Evolutionary conservation across 2,329 filamentous ascomycete genomes (phyloP), one percentile per base, ranked within the genome.

Genomic region (Diplodia mutila): DNA sequence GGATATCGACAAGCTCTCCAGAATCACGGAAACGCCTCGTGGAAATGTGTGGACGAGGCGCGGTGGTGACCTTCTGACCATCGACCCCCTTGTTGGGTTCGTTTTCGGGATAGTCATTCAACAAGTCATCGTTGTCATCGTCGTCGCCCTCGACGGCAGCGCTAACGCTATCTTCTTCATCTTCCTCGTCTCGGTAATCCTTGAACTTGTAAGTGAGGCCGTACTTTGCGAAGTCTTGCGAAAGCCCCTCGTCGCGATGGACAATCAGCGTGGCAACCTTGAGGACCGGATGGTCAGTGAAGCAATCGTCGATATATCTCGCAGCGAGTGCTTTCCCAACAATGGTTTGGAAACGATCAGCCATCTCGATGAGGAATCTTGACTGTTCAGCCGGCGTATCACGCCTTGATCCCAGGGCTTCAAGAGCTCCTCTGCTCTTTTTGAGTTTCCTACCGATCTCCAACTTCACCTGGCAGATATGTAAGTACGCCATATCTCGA

Each of bases 21-120:
- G n/a, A 5, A 7, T 29, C 5, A 0, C 9, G 12, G 6, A 5
- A 32, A 23, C 52, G 16, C 6, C 61, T 51, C 3, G 46, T 39
- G 7, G 1, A 39, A 14, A 91, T 77, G 34, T 86, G 29, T 29
- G 29, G 8, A 29, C n/a, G n/a, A n/a, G n/a, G n/a, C n/a, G 29
- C 29, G 29, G 29, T 29, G 29, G 29, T 29, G 29, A 29, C 87
- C 0, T 75, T 69, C 0, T 82, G 78, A 16, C 69, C 37, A 87
- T 79, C 0, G 85, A 85, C 0, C 71, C 73, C 4, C 75, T 69
- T 9, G n/a, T 9, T 23, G 11, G 9, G 3, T 9, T 5, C 21
- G 18, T 23, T 23, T 49, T 49, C 9, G 21, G 9, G 3, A 11
- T 49, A 9, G n/a, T 9, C 7, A 23, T 1, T 25, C 7, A 12